These are phyloP conservation scores for Pythium vanterpoolii DNA, from an alignment of 352 stramenopile species.

Conservation along the genomic window DNA sequence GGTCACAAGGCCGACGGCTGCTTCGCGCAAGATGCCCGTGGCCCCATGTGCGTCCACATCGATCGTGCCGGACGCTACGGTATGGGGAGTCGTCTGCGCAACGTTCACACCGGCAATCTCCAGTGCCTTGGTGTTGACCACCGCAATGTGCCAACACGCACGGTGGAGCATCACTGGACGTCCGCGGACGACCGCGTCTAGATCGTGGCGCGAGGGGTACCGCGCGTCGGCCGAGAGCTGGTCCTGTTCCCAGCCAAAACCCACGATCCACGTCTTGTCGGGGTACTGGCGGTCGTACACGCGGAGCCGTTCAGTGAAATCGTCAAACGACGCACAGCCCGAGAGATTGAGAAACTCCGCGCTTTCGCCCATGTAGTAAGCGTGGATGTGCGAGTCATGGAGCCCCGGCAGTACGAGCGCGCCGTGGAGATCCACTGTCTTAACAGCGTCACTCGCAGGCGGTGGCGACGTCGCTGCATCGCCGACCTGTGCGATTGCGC, in stretches of 20 bases:
- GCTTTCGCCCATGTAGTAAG: constrained; percentile 80
- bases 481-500: constrained; percentile 38
- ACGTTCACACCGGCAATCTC: constrained; percentile 60
- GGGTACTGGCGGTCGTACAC: constrained; percentile 59
- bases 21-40: constrained; percentile 70
- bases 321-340: constrained; percentile 66
- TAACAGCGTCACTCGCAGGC: not conserved
- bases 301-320: constrained; percentile 52
- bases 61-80: constrained; percentile 43
- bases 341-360: constrained; percentile 81
- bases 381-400: constrained; percentile 88
- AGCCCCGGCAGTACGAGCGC: constrained; percentile 81
- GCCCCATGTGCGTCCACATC: constrained; percentile 60
- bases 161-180: constrained; percentile 82
- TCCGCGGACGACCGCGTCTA: constrained; percentile 68
- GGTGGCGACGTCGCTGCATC: constrained; percentile 10
- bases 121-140: constrained; percentile 83
- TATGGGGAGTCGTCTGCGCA: constrained; percentile 24
- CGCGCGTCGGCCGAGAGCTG: constrained; percentile 49
- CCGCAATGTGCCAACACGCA: constrained; percentile 88
- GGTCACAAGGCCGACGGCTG: constrained; percentile 63
- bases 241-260: constrained; percentile 87
- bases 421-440: constrained; percentile 47
- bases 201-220: constrained; percentile 71
- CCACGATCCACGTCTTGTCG: constrained; percentile 75